phyloP scores from a whole-genome alignment of 192 early-diverging fungal genomes.

The Chytriomyces confervae region DNA sequence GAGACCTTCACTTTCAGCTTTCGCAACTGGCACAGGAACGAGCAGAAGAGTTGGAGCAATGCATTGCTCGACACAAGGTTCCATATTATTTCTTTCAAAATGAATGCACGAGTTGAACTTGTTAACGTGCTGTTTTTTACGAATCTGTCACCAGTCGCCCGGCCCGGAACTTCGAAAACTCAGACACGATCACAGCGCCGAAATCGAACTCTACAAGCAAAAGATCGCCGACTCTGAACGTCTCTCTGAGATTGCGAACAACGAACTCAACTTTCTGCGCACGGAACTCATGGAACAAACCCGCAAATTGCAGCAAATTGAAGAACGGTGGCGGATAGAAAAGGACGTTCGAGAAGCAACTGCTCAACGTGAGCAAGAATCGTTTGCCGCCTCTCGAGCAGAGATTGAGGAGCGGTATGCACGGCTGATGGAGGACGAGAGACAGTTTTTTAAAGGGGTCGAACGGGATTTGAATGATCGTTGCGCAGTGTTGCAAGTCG shows the following conservation, averaged over 20 bases:
- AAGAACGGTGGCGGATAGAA: conserved; percentile 7
- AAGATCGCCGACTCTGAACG: conserved; percentile 10
- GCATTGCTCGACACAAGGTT: neutral
- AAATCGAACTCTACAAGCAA: conserved; percentile 23
- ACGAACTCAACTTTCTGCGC: neutral
- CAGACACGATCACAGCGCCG: neutral
- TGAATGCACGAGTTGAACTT: neutral
- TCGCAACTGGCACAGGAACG: neutral
- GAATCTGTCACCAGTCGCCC: neutral
- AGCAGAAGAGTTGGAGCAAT: neutral
- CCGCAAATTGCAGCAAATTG: neutral
- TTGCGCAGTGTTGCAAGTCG: neutral
- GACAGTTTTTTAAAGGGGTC: neutral
- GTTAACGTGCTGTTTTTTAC: neutral
- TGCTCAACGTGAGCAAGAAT: neutral
- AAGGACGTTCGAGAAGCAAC: conserved; percentile 4
- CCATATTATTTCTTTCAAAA: too few relatives aligned
- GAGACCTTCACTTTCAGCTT: conserved; percentile 5
- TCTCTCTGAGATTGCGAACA: neutral
- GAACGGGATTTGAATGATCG: neutral
- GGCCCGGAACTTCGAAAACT: conserved; percentile 3
- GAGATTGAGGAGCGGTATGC: neutral
- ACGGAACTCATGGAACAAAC: neutral
- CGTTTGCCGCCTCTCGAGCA: neutral
- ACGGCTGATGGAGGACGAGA: neutral